phyloP scores from a whole-genome alignment of 2,329 filamentous ascomycete genomes.

The Thelonectria olida region DNA sequence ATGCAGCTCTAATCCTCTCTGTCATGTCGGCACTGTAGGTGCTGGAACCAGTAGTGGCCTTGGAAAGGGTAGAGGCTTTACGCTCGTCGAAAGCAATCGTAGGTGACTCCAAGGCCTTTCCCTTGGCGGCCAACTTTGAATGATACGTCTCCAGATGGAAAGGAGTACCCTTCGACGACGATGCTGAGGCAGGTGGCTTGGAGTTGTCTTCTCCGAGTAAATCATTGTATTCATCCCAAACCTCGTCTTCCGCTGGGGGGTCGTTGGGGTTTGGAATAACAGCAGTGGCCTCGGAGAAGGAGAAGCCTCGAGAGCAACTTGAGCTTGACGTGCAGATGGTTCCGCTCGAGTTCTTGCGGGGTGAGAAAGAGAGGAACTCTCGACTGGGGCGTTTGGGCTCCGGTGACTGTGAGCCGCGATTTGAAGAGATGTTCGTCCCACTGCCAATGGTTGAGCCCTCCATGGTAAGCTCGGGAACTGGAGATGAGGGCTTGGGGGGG shows the following conservation, averaged over 20 bases:
- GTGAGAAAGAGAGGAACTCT: conserved; percentile 80
- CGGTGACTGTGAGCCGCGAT: conserved; percentile 44
- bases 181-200: conserved; percentile 59
- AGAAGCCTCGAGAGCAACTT: conserved; percentile 72
- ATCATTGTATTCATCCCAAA: conserved; percentile 96
- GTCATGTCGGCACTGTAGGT: conserved; percentile 65
- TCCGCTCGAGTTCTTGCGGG: conserved; percentile 75
- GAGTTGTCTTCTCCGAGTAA: conserved; percentile 73
- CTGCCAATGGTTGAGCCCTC: conserved; percentile 48
- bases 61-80: conserved; percentile 45
- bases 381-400: conserved; percentile 44
- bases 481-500: conserved; percentile 51
- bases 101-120: conserved; percentile 57
- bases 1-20: conserved; percentile 59
- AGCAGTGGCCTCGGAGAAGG: conserved; percentile 71
- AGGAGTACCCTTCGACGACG: conserved; percentile 64
- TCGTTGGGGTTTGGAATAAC: conserved; percentile 70
- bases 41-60: conserved; percentile 56
- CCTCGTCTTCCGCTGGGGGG: conserved; percentile 80
- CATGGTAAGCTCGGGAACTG: conserved; percentile 46
- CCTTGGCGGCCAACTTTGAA: conserved; percentile 44
- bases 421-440: conserved; percentile 43
- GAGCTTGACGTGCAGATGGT: conserved; percentile 59
- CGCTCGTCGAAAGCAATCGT: conserved; percentile 50
- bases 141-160: conserved; percentile 65